Percentiles rank a stretch among this genome's conserved stretches.
Evolutionary conservation across 106 monocot species (phyloP).

Genomic region (Dendrobium catenatum): DNA sequence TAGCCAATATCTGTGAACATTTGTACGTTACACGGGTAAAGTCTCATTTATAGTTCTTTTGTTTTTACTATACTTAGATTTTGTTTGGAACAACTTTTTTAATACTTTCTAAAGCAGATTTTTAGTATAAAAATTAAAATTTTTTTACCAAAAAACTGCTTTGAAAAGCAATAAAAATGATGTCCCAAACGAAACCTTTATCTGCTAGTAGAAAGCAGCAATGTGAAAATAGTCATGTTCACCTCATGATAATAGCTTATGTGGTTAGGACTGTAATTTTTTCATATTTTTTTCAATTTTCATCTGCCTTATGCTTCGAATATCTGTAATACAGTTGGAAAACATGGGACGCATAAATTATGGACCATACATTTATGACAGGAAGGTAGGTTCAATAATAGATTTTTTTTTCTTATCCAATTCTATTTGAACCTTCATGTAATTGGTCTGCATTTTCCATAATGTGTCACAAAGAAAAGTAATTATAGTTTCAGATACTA

Average conservation of each 20-base stretch:
- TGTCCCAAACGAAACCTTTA: not conserved
- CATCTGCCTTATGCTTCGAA: constrained; percentile 1
- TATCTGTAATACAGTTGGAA: constrained; percentile 58
- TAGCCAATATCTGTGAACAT: not conserved
- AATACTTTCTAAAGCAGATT: too few relatives aligned
- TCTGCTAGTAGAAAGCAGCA: not conserved
- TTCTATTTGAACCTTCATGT: not conserved
- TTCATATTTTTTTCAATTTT: not conserved
- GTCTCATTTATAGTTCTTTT: not conserved
- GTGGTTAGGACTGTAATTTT: not conserved
- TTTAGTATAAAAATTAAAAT: too few relatives aligned
- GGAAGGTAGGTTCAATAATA: constrained; percentile 46
- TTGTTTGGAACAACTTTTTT: too few relatives aligned
- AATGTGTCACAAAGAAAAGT: not conserved
- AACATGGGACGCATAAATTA: constrained; percentile 95
- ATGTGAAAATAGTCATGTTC: not conserved
- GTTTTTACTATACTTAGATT: not conserved
- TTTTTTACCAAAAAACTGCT: too few relatives aligned
- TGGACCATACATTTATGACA: constrained; percentile 72
- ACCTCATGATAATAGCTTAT: not conserved
- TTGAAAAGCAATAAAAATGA: too few relatives aligned
- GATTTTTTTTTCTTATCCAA: not conserved
- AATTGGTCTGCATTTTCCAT: not conserved
- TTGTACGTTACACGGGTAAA: not conserved
- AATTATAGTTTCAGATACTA: not conserved